These are phyloP conservation scores for Verticillium nonalfalfae DNA, from an alignment of 2,329 filamentous ascomycete species.

Conservation along the genomic window DNA sequence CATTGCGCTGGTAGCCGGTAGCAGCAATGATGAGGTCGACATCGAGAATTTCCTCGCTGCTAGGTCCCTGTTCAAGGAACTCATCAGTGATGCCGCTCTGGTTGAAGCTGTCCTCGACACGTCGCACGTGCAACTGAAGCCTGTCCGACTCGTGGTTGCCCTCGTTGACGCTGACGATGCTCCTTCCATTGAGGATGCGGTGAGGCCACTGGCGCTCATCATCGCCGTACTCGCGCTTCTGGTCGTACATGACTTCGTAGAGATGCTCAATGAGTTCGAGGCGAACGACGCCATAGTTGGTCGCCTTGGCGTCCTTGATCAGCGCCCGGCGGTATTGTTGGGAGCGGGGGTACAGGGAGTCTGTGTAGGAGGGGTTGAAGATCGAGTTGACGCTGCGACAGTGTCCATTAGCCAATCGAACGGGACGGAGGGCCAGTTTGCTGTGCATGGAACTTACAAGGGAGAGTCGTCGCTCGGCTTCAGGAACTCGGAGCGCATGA, in stretches of 20 bases:
- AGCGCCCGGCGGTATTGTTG: conserved; percentile 53
- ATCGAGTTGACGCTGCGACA: conserved; percentile 83
- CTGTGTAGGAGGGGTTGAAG: conserved; percentile 78
- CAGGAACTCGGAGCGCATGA: conserved; percentile 79
- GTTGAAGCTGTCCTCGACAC: conserved; percentile 21
- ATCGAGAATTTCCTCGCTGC: conserved; percentile 55
- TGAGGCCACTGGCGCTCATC: conserved; percentile 76
- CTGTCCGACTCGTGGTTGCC: conserved; percentile 33
- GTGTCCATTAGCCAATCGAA: conserved; percentile 15
- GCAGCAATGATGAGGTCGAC: conserved; percentile 81
- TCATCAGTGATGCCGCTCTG: conserved; percentile 25
- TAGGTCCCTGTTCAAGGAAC: conserved; percentile 21
- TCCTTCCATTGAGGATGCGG: conserved; percentile 65
- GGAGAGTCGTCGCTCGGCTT: conserved; percentile 92
- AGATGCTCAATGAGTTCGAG: conserved; percentile 85
- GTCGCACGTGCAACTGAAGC: conserved; percentile 55
- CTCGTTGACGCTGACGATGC: conserved; percentile 57
- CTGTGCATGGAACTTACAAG: conserved; percentile 58
- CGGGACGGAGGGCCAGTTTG: background rate
- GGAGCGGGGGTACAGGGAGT: conserved; percentile 65
- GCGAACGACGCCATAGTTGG: conserved; percentile 92
- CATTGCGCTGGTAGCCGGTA: conserved; percentile 75
- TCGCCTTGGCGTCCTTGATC: conserved; percentile 67
- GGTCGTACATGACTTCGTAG: conserved; percentile 82
- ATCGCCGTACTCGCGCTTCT: conserved; percentile 62